A percentile compares a stretch with the other conserved stretches of the same genome.
Evolutionary conservation across 108 stramenopile species (phyloP).

Genomic region (Nannochloropsis salina): DNA sequence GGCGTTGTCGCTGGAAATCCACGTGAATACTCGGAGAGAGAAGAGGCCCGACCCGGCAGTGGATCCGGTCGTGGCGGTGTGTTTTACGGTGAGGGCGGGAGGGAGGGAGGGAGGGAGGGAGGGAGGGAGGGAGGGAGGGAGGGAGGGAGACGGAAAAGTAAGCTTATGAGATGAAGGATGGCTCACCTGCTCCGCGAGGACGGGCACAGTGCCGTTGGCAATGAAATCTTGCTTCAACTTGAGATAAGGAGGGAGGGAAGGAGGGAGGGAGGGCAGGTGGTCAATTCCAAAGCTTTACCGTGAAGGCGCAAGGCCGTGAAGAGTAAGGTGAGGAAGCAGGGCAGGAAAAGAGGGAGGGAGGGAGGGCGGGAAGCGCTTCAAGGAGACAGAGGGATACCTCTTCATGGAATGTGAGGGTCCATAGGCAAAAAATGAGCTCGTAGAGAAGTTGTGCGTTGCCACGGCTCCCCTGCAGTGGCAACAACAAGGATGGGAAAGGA

Average conservation of each 20-base stretch:
- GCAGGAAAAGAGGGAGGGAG: background rate
- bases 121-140: constrained; percentile 6
- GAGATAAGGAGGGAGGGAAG: background rate
- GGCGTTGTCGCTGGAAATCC: no score
- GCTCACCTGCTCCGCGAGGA: constrained; percentile 43
- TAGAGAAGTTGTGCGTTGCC: constrained; percentile 73
- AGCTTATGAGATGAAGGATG: background rate
- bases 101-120: background rate
- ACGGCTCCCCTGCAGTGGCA: background rate
- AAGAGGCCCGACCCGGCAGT: no score
- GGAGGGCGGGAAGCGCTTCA: background rate
- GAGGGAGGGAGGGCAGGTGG: background rate
- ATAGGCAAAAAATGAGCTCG: constrained; percentile 79
- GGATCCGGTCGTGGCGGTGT: no score
- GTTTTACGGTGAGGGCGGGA: background rate
- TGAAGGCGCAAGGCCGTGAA: no score
- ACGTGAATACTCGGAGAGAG: no score
- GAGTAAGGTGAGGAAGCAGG: no score
- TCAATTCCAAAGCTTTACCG: no score
- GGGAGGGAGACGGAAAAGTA: background rate
- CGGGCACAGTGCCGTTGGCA: constrained; percentile 41
- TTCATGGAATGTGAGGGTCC: constrained; percentile 71
- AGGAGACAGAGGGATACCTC: constrained; percentile 7
- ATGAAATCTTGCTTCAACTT: constrained; percentile 38
- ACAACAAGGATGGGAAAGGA: background rate